phyloP scores from a whole-genome alignment of 2,329 filamentous ascomycete genomes.

The Ophiosphaerella korrae region DNA sequence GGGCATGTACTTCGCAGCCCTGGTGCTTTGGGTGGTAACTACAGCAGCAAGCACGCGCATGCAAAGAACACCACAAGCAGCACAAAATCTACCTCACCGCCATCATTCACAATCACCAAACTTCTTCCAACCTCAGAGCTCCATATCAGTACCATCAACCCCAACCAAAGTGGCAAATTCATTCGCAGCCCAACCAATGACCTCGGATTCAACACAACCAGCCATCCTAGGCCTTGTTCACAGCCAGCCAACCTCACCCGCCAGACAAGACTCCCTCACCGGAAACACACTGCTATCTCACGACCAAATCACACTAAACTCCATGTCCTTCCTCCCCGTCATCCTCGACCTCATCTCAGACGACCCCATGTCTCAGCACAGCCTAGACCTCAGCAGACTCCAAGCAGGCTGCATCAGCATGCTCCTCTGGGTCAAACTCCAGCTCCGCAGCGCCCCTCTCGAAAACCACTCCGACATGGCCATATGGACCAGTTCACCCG shows the following conservation, averaged over 20 bases:
- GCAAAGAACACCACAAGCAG: slow-evolving; percentile 10
- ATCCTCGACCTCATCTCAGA: slow-evolving; percentile 23
- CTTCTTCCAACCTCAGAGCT: slow-evolving; percentile 7
- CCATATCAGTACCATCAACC: slow-evolving; percentile 6
- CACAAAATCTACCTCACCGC: slow-evolving; percentile 10
- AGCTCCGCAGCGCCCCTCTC: slow-evolving; percentile 24
- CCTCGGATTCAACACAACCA: slow-evolving; percentile 13
- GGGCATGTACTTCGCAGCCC: slow-evolving; percentile 41
- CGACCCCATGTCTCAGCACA: slow-evolving; percentile 18
- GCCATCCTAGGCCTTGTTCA: slow-evolving; percentile 13
- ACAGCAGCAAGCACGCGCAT: slow-evolving; percentile 30
- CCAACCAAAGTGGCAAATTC: neutral
- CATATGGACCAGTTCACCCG: slow-evolving; percentile 14
- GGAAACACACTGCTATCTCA: slow-evolving; percentile 18
- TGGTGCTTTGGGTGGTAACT: slow-evolving; percentile 45
- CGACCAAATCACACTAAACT: slow-evolving; percentile 26
- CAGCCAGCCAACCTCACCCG: slow-evolving; percentile 20
- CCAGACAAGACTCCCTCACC: slow-evolving; percentile 8
- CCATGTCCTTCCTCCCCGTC: slow-evolving; percentile 31
- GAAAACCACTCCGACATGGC: slow-evolving; percentile 20
- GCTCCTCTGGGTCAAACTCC: slow-evolving; percentile 41
- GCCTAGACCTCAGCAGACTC: slow-evolving; percentile 26
- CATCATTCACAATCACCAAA: slow-evolving; percentile 17
- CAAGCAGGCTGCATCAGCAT: slow-evolving; percentile 37
- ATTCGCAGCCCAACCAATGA: slow-evolving; percentile 2